Evolutionary conservation across 1,139 yeast genomes (phyloP), one percentile per base, ranked within the genome.

Genomic region (Geotrichum carabidarum): DNA sequence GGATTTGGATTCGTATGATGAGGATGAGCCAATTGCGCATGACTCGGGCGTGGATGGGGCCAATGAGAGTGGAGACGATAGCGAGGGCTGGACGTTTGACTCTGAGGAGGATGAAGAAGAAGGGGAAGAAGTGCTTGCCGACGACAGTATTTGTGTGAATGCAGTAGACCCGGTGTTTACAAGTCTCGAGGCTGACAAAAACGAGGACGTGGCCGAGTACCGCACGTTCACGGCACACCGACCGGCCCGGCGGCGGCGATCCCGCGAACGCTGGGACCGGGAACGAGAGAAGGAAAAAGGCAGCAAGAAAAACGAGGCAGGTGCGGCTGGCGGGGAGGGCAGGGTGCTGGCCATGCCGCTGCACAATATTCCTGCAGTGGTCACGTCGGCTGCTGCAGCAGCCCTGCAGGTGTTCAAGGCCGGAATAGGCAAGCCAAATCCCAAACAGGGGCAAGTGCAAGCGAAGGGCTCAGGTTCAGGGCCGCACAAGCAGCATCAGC

Each of bases 151-250:
- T 22, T 22, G 27, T 22, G 27, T 22, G 27, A 5, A 22, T 3
- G 5, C 27, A 22, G 27, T 5, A 22, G 48, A 32, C 4, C 40
- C 18, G 8, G 8, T 37, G 5, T 44, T 44, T 43, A 30, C 41
- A 8, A n/a, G 35, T 4, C 18, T 15, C 15, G 43, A 31, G 3
- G 14, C 11, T 4, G 47, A 14, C 17, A 32, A 4, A 14, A 34
- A 18, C 14, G 47, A 31, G 14, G 54, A 50, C 14, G 40, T 45
- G 11, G 42, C 44, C 8, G 54, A 50, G 37, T 50, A 50, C 32
- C 42, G 54, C 11, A 50, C 54, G 12, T 50, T 50, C 31, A 44
- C 54, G 9, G 31, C 47, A 9, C 49, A 43, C 15, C 41, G 44
- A 15, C 40, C 18, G n/a, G 15, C 35, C 43, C 27, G 43, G 7